phyloP scores from a whole-genome alignment of 345 rosid genomes.

The Punica granatum region DNA sequence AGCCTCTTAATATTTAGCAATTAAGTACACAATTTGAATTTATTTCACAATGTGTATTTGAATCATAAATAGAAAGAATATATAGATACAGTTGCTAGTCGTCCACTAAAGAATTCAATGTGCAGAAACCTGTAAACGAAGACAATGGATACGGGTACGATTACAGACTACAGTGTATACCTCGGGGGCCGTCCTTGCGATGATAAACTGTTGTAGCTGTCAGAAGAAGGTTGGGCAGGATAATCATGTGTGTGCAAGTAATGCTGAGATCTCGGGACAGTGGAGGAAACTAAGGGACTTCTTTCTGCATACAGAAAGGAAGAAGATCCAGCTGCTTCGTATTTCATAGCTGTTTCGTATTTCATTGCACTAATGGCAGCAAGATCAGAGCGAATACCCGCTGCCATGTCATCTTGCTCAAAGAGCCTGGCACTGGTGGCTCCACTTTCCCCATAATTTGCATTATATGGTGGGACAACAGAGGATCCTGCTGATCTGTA shows the following conservation, averaged over 20 bases:
- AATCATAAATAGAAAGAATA: too few relatives aligned
- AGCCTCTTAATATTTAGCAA: too few relatives aligned
- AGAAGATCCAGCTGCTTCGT: neutral
- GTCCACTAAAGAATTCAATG: neutral
- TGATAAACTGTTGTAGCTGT: neutral
- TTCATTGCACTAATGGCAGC: constrained; percentile 1
- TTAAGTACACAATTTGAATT: too few relatives aligned
- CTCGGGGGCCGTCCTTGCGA: neutral
- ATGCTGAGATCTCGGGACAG: neutral
- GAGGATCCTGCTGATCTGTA: neutral
- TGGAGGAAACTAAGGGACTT: neutral
- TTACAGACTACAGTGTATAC: neutral
- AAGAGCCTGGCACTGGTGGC: neutral
- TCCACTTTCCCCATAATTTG: neutral
- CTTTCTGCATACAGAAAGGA: neutral
- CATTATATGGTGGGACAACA: neutral
- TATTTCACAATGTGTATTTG: too few relatives aligned
- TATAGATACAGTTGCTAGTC: too few relatives aligned
- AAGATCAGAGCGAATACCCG: neutral
- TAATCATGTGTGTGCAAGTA: neutral
- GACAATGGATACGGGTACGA: neutral
- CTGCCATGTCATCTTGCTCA: neutral
- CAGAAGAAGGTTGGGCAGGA: neutral
- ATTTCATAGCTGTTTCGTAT: neutral
- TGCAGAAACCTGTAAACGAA: neutral